phyloP scores from a whole-genome alignment of 139 green algal species.

The Edaphochlamys debaryana region DNA sequence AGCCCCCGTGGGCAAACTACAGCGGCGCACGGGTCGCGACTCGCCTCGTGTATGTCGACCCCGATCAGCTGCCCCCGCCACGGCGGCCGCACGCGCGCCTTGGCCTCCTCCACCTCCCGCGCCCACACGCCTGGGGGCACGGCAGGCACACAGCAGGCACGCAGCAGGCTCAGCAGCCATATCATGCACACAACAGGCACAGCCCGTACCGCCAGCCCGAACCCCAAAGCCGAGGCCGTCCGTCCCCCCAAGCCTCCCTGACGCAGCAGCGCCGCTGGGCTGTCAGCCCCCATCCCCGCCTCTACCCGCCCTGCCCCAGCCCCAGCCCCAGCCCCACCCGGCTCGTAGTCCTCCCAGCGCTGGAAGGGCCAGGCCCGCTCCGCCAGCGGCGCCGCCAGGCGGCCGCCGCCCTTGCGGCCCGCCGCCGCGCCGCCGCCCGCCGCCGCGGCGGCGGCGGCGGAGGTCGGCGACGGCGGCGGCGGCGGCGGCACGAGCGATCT shows the following conservation, averaged over 20 bases:
- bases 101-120: conserved; percentile 40
- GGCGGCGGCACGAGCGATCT: conserved; percentile 61
- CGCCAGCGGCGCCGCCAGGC: background rate
- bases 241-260: too few relatives aligned
- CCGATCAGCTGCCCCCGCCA: conserved; percentile 60
- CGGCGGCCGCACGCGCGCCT: conserved; percentile 9
- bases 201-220: too few relatives aligned
- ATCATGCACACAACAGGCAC: too few relatives aligned
- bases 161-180: too few relatives aligned
- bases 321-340: too few relatives aligned
- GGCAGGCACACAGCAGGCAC: too few relatives aligned
- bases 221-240: too few relatives aligned
- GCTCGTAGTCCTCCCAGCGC: conserved; percentile 76
- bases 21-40: too few relatives aligned
- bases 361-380: conserved; percentile 69
- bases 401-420: background rate
- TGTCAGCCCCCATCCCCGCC: too few relatives aligned
- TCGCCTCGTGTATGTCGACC: conserved; percentile 68
- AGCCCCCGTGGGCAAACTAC: too few relatives aligned
- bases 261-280: too few relatives aligned
- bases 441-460: background rate
- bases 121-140: conserved; percentile 53
- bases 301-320: too few relatives aligned
- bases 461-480: background rate
- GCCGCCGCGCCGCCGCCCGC: background rate